A percentile compares a stretch with the other conserved stretches of the same genome.
phyloP scores from a whole-genome alignment of 2,329 filamentous ascomycete species.

The Penicillium sclerotiorum region DNA sequence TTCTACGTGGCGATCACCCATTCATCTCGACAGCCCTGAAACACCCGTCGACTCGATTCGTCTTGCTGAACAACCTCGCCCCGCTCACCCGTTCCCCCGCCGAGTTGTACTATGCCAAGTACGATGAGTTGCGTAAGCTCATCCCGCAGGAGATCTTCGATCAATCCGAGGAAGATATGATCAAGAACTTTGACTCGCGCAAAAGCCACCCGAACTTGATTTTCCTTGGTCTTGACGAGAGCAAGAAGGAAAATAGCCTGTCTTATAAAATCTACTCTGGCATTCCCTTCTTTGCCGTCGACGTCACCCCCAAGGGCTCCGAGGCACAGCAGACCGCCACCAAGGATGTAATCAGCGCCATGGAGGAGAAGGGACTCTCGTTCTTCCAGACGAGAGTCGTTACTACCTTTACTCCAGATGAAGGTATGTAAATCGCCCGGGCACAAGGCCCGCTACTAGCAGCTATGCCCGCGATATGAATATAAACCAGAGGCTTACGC shows the following conservation, averaged over 20 bases:
- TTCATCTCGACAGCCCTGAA: conserved; percentile 53
- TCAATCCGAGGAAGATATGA: conserved; percentile 69
- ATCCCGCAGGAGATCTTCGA: conserved; percentile 73
- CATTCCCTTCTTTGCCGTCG: conserved; percentile 83
- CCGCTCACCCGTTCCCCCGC: conserved; percentile 67
- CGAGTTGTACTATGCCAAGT: conserved; percentile 68
- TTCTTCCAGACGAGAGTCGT: conserved; percentile 70
- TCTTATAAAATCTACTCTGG: conserved; percentile 68
- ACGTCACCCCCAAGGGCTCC: conserved; percentile 73
- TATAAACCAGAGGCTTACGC: not conserved
- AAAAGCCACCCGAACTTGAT: conserved; percentile 70
- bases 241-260: conserved; percentile 45
- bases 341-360: conserved; percentile 59
- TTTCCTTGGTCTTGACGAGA: conserved; percentile 82
- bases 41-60: conserved; percentile 60
- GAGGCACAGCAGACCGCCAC: conserved; percentile 60
- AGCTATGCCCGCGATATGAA: not conserved
- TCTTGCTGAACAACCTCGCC: conserved; percentile 77
- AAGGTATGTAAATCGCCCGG: conserved; percentile 53
- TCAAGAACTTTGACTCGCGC: conserved; percentile 73
- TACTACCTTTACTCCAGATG: conserved; percentile 61
- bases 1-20: conserved; percentile 50
- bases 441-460: not conserved
- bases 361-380: conserved; percentile 63
- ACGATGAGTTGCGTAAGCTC: conserved; percentile 69